These are phyloP conservation scores for Pulicaria dysenterica DNA, from an alignment of 129 eudicot genomes.

Conservation along the genomic window DNA sequence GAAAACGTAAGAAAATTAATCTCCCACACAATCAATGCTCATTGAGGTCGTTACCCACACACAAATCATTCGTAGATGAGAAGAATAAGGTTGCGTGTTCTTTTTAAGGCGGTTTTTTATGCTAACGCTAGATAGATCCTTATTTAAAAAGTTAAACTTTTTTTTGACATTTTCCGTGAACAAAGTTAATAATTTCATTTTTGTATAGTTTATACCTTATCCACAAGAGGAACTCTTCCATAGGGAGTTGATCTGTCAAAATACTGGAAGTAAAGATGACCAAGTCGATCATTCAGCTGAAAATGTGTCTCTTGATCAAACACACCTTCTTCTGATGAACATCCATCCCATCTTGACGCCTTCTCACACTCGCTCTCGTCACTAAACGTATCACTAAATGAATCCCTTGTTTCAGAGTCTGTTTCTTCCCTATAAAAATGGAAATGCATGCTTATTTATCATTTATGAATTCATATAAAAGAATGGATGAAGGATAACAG, in stretches of 20 bases:
- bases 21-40: conserved; percentile 34
- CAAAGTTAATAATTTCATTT: no score
- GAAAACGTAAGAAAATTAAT: conserved; percentile 21
- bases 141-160: neutral
- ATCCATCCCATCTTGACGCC: conserved; percentile 85
- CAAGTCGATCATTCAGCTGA: conserved; percentile 59
- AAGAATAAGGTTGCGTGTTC: conserved; percentile 7
- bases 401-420: conserved; percentile 87
- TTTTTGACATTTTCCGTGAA: no score
- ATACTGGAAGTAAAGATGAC: conserved; percentile 61
- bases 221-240: conserved; percentile 73
- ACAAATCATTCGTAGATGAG: conserved; percentile 7
- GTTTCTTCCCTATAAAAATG: conserved; percentile 59
- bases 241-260: conserved; percentile 73
- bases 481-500: no score
- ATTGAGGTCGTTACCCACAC: conserved; percentile 33
- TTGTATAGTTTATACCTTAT: conserved; percentile 32
- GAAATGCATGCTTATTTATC: neutral
- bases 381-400: conserved; percentile 77
- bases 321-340: conserved; percentile 78
- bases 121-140: neutral
- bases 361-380: conserved; percentile 94
- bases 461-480: neutral
- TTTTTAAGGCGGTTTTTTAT: neutral
- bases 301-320: conserved; percentile 57